Evolutionary conservation across 176 grass and related monocot genomes (phyloP), one percentile per base, ranked within the genome.

Genomic region (Carex cristatella): DNA sequence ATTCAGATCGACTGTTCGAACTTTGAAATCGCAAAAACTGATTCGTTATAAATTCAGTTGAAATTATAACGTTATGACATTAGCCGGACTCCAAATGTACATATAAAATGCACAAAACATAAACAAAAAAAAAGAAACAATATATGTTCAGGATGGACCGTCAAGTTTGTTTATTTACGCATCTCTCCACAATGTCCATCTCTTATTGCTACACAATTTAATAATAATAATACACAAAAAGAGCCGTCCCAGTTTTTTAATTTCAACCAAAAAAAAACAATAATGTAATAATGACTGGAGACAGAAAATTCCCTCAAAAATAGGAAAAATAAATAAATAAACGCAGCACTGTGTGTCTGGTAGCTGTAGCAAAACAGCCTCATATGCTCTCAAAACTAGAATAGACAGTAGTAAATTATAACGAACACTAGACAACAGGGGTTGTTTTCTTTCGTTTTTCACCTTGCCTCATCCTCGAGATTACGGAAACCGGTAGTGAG

Each of bases 391-490:
- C 65, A 54, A 83, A 83, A 69, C 81, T 79, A 79, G 53, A 79
- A 79, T 79, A 79, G 35, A 14, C 74, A 55, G 19, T 18, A 55
- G 19, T 81, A 65, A 64, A 81, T 42, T 44, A 40, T 5, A 40
- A 40, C 11, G 61, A 66, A 66, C 63, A 83, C 81, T 38, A 38
- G 38, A 40, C 38, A 40, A 69, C 63, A 10, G 42, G 61, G 30
- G 4, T 40, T 40, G 4, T 40, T 40, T 83, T 69, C 46, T 83
- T 32, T 44, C 10, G 38, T 30, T 46, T 66, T 37, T 83, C 81
- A 97, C 83, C 94, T 86, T 72, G 86, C 78, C 35, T 97, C 90
- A 19, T 97, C 95, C 87, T 97, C 94, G 38, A 97, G 84, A 85
- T 93, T 97, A 85, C 90, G 92, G 94, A 97, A 97, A 16, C 92